A percentile compares a stretch with the other conserved stretches of the same genome.
These are phyloP conservation scores for Neophaeococcomyces aloes DNA, from an alignment of 2,329 filamentous ascomycete species.

Conservation along the genomic window DNA sequence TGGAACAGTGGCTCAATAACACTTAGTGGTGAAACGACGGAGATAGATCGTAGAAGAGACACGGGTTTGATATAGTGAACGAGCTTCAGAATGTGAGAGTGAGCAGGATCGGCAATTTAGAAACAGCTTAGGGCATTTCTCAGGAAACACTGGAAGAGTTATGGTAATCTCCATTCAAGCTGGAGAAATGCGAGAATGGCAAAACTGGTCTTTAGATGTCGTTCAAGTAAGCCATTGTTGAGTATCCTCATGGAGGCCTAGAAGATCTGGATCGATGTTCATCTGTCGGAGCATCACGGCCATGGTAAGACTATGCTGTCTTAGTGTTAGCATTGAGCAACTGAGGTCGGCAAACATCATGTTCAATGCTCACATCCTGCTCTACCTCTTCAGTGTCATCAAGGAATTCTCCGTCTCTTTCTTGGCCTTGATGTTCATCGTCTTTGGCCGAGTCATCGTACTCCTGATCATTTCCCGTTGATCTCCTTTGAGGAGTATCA, in stretches of 20 bases:
- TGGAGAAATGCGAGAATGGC: no score
- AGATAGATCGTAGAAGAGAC: no score
- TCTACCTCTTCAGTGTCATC: constrained; percentile 23
- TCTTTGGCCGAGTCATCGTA: constrained; percentile 27
- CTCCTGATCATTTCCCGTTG: constrained; percentile 29
- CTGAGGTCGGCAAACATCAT: constrained; percentile 4
- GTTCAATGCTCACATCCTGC: constrained; percentile 14
- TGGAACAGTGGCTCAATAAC: neutral
- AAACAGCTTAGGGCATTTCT: no score
- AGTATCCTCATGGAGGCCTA: constrained; percentile 50
- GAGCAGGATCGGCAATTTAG: no score
- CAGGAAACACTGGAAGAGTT: no score
- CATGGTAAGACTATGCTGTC: constrained; percentile 52
- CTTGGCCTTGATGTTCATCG: constrained; percentile 18
- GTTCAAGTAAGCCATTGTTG: constrained; percentile 49
- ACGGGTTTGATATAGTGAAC: no score
- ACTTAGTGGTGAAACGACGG: no score
- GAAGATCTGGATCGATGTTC: constrained; percentile 51
- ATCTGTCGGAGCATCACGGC: constrained; percentile 57
- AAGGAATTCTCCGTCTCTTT: constrained; percentile 23
- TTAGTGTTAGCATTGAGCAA: constrained; percentile 13
- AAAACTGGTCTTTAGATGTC: no score
- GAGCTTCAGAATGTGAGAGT: no score
- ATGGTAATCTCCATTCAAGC: no score
- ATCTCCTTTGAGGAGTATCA: constrained; percentile 15